Evolutionary conservation across 1,284 basidiomycete species (phyloP).

Genomic region (Tylopilus microsporus): DNA sequence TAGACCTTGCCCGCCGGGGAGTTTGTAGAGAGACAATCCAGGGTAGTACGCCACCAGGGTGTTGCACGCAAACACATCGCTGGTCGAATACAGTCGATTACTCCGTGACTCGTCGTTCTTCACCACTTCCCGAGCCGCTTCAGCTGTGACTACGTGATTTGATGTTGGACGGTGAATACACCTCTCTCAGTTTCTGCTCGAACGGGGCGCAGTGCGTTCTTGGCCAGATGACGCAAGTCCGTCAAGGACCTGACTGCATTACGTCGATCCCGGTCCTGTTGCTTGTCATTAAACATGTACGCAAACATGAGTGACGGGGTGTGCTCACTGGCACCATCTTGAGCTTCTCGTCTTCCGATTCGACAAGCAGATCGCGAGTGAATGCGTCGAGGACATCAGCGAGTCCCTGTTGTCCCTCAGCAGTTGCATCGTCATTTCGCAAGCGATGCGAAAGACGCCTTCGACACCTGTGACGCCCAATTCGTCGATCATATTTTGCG

Average conservation of each 20-base stretch:
- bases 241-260: slow-evolving; percentile 46
- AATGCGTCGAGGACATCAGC: slow-evolving; percentile 96
- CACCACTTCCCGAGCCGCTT: slow-evolving; percentile 20
- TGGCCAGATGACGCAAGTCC: slow-evolving; percentile 62
- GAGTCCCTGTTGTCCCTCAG: slow-evolving; percentile 90
- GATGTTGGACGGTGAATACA: slow-evolving; percentile 56
- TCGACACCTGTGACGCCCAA: slow-evolving; percentile 93
- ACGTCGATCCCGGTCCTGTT: slow-evolving; percentile 34
- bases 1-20: too few species aligned
- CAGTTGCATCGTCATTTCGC: slow-evolving; percentile 87
- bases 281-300: too few species aligned
- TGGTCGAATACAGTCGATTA: too few species aligned
- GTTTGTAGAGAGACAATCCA: too few species aligned
- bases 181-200: slow-evolving; percentile 77
- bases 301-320: too few species aligned
- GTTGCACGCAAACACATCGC: too few species aligned
- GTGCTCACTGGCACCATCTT: too few species aligned
- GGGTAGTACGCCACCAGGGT: too few species aligned
- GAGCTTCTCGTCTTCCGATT: slow-evolving; percentile 78
- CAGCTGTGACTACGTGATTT: slow-evolving; percentile 30
- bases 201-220: slow-evolving; percentile 70
- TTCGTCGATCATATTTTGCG: slow-evolving; percentile 91
- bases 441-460: slow-evolving; percentile 90
- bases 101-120: slow-evolving; percentile 36
- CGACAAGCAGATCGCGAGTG: slow-evolving; percentile 91